Conservation (phyloP, 2,329 filamentous ascomycete genomes). For the Fusarium camptoceras region DNA sequence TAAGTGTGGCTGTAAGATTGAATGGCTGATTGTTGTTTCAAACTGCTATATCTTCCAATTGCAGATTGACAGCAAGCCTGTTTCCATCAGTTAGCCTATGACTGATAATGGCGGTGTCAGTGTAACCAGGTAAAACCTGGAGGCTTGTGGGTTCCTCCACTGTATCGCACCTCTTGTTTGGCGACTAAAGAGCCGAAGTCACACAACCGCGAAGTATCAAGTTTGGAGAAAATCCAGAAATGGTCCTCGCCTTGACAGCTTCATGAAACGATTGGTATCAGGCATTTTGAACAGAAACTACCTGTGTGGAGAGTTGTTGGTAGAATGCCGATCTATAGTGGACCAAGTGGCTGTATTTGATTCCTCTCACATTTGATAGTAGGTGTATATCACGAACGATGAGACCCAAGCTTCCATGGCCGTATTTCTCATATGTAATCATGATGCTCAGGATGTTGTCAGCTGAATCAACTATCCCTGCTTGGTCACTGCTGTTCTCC, state of each 20-base stretch:
- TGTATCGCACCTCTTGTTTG: slow-evolving; percentile 22
- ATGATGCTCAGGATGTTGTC: slow-evolving; percentile 23
- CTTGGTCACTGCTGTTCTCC: slow-evolving; percentile 21
- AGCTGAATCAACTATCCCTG: slow-evolving; percentile 39
- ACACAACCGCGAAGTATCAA: slow-evolving; percentile 14
- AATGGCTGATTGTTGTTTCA: slow-evolving; percentile 10
- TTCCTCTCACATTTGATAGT: not conserved
- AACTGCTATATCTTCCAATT: slow-evolving; percentile 17
- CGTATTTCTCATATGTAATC: slow-evolving; percentile 19
- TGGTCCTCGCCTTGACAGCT: slow-evolving; percentile 13
- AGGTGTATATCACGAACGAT: slow-evolving; percentile 27
- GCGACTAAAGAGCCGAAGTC: slow-evolving; percentile 30
- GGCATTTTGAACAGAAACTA: slow-evolving; percentile 10
- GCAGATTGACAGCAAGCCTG: slow-evolving; percentile 29
- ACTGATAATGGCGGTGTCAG: slow-evolving; percentile 42
- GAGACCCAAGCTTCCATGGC: slow-evolving; percentile 28
- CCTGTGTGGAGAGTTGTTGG: not conserved
- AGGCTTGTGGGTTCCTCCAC: slow-evolving; percentile 24
- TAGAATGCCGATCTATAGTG: slow-evolving; percentile 27
- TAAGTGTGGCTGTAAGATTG: slow-evolving; percentile 10
- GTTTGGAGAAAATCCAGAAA: not conserved
- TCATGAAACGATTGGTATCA: slow-evolving; percentile 24
- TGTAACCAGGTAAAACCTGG: slow-evolving; percentile 26
- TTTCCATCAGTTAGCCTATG: slow-evolving; percentile 30
- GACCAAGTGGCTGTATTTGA: slow-evolving; percentile 4